Conservation (phyloP, 768 basidiomycete species). For the Melanogaster broomeanus region DNA sequence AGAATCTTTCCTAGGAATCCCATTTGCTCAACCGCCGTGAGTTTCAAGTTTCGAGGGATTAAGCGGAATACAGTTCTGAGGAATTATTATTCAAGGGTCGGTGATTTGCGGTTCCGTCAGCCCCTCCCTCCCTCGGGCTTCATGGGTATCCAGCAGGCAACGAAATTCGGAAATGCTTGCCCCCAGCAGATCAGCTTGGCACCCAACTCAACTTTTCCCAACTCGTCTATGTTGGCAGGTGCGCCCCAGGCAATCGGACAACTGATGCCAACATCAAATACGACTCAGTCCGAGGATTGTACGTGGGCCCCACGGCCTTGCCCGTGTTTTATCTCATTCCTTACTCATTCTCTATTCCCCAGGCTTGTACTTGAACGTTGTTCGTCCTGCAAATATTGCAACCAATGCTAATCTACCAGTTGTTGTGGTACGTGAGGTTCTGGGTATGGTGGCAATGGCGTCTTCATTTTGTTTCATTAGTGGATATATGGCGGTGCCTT, state of each 20-base stretch:
- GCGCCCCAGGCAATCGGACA: background rate
- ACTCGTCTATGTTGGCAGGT: background rate
- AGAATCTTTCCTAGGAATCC: slow-evolving; percentile 5
- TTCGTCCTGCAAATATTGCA: background rate
- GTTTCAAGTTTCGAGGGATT: background rate
- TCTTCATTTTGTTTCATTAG: slow-evolving; percentile 10
- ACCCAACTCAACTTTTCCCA: background rate
- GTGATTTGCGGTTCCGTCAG: too few relatives aligned
- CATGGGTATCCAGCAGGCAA: slow-evolving; percentile 35
- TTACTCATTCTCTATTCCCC: background rate
- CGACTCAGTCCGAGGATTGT: slow-evolving; percentile 7
- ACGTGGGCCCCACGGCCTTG: background rate
- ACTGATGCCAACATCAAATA: slow-evolving; percentile 8
- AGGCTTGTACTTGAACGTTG: slow-evolving; percentile 5
- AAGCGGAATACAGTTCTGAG: too few relatives aligned
- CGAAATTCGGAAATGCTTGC: slow-evolving; percentile 38
- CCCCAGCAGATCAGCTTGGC: slow-evolving; percentile 33
- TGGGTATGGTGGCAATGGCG: background rate
- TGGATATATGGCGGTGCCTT: slow-evolving; percentile 38
- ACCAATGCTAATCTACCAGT: background rate
- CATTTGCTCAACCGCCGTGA: slow-evolving; percentile 2
- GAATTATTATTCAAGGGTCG: too few relatives aligned
- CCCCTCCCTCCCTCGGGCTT: slow-evolving; percentile 9
- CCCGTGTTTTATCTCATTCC: background rate
- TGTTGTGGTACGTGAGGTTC: background rate